A percentile compares a stretch with the other conserved stretches of the same genome.
phyloP scores from a whole-genome alignment of 352 stramenopile species.

The Globisporangium splendens region DNA sequence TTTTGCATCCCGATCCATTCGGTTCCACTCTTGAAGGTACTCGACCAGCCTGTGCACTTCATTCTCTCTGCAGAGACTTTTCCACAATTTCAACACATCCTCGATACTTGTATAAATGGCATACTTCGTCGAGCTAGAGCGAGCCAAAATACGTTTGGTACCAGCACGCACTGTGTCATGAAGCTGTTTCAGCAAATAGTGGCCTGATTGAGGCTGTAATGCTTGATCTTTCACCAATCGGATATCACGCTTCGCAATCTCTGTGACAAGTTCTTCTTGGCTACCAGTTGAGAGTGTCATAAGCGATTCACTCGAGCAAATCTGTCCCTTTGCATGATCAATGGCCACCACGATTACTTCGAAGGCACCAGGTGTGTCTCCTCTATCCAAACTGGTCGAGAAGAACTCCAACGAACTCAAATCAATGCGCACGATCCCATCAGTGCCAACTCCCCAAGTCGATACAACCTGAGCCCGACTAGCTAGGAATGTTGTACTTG shows the following conservation, averaged over 20 bases:
- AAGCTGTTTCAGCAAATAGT: slow-evolving; percentile 39
- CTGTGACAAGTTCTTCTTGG: slow-evolving; percentile 5
- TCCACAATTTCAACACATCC: slow-evolving; percentile 31
- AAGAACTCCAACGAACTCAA: slow-evolving; percentile 7
- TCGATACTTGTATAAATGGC: slow-evolving; percentile 35
- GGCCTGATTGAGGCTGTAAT: slow-evolving; percentile 14
- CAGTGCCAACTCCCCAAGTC: slow-evolving; percentile 13
- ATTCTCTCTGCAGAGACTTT: slow-evolving; percentile 14
- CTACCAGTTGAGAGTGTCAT: slow-evolving; percentile 8
- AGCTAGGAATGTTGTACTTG: slow-evolving; percentile 33
- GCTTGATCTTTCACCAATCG: slow-evolving; percentile 24
- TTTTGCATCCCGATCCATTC: slow-evolving; percentile 20
- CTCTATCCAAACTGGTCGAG: background rate
- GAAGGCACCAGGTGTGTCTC: slow-evolving; percentile 18
- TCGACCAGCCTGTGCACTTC: slow-evolving; percentile 20
- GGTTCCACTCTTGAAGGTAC: slow-evolving; percentile 33
- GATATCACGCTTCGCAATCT: slow-evolving; percentile 24
- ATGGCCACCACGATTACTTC: slow-evolving; percentile 33
- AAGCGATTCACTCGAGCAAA: slow-evolving; percentile 21
- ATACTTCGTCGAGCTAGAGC: slow-evolving; percentile 30
- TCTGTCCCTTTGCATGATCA: slow-evolving; percentile 18
- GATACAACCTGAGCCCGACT: slow-evolving; percentile 21
- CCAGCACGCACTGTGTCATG: slow-evolving; percentile 28
- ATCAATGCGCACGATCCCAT: slow-evolving; percentile 18
- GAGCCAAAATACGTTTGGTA: slow-evolving; percentile 19